Base-by-base conservation (phyloP, 352 stramenopile genomes). In the Pilasporangium apinafurcum region DNA sequence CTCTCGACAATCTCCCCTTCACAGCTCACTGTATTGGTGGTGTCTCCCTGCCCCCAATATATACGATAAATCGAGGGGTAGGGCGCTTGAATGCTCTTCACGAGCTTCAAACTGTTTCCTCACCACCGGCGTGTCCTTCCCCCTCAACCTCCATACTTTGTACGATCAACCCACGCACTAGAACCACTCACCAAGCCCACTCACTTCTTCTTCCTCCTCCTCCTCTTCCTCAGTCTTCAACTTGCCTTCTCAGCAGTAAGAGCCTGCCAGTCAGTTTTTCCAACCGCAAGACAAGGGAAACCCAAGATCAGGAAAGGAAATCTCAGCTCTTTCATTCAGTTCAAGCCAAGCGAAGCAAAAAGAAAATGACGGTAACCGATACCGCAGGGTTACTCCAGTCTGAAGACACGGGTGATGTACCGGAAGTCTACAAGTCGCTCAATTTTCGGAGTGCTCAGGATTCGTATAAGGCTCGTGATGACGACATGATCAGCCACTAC, bases 401-500 rank as follows among this genome's bases (percentile, higher is more conserved):
- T 0, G 62, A 77, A n/a, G 65, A 65, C 17, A 40, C 44, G 5
- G 60, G 71, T 26, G 54, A 72, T 26, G 65, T 89, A 31, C 76
- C 76, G 8, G 45, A 66, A 12, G 70, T 83, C 25, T 89, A 87
- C 59, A 62, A 62, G 1, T 86, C 72, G 48, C 62, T 84, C 50
- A 75, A 90, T 60, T 86, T 87, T 48, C 62, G 65, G 41, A 82
- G 63, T 45, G 66, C 87, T 27, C 78, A 90, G 47, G 74, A 86
- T 53, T 59, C 71, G 45, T 89, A 90, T 59, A 76, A 67, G 53
- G 62, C 67, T 41, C 53, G 52, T 25, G 50, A 70, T 22, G 62
- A 68, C 14, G 62, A 76, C 43, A 64, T 78, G 46, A 56, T 53
- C n/a, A 68, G 51, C 22, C 59, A 60, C 27, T 84, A 84, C 52